Conservation (phyloP, 1,139 yeast species). For the Waltiozyma sp. region DNA sequence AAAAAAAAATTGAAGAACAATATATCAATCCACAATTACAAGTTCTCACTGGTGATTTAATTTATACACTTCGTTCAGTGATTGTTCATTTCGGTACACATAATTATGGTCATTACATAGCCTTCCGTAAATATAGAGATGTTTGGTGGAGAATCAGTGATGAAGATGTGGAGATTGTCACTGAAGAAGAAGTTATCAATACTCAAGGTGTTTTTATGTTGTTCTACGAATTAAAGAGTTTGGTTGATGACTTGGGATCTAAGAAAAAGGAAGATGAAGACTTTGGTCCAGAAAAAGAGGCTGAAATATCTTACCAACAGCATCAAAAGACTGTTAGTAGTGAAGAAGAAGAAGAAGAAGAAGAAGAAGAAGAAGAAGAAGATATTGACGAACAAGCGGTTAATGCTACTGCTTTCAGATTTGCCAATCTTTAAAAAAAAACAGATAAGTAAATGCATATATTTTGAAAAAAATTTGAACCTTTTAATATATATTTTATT, state of each 20-base stretch:
- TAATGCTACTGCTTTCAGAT: constrained; percentile 1
- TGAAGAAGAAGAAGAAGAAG: neutral
- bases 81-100: constrained; percentile 91
- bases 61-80: constrained; percentile 69
- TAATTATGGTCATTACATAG: constrained; percentile 89
- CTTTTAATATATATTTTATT: too few species aligned
- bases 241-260: constrained; percentile 24
- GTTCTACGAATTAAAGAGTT: constrained; percentile 60
- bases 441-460: too few species aligned
- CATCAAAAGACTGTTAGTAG: neutral
- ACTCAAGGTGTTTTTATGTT: constrained; percentile 90
- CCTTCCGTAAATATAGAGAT: constrained; percentile 70
- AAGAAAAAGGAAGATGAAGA: constrained; percentile 13
- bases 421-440: constrained; percentile 10
- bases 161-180: constrained; percentile 71
- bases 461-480: too few species aligned
- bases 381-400: neutral
- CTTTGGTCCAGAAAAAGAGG: constrained; percentile 11
- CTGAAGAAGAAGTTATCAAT: constrained; percentile 65
- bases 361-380: neutral
- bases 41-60: constrained; percentile 28
- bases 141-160: constrained; percentile 95
- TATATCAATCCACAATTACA: constrained; percentile 10
- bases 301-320: constrained; percentile 3
- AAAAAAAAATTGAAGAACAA: too few species aligned